Percentiles rank a stretch among this genome's conserved stretches.
These are phyloP conservation scores for Adenanthera pavonina DNA, from an alignment of 306 rosid species.

Conservation along the genomic window DNA sequence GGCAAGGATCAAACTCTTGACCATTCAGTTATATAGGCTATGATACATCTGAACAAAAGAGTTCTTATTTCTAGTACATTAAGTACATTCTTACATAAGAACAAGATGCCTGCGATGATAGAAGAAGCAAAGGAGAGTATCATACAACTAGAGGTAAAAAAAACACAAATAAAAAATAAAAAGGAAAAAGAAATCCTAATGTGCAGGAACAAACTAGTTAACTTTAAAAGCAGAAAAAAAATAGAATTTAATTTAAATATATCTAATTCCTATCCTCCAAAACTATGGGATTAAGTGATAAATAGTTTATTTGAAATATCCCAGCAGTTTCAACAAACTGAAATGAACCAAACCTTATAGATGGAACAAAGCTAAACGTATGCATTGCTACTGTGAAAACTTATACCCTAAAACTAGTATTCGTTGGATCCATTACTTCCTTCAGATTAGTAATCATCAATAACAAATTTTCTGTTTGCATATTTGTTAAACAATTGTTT, in stretches of 20 bases:
- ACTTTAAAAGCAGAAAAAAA: neutral
- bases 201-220: neutral
- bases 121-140: neutral
- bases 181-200: neutral
- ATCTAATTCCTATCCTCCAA: neutral
- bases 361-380: slow-evolving; percentile 8
- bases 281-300: neutral
- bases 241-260: neutral
- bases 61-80: neutral
- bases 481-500: neutral
- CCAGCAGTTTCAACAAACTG: neutral
- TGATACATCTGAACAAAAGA: neutral
- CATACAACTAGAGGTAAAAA: neutral
- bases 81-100: neutral
- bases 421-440: neutral
- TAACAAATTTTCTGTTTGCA: neutral
- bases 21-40: neutral
- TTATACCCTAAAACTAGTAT: neutral
- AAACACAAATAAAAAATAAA: neutral
- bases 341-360: slow-evolving; percentile 21
- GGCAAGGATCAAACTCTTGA: neutral
- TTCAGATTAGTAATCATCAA: slow-evolving; percentile 12
- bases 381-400: neutral
- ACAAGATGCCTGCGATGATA: neutral
- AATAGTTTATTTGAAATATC: neutral